These are phyloP conservation scores for Vanrija humicola DNA, from an alignment of 1,284 basidiomycete species.

Conservation along the genomic window DNA sequence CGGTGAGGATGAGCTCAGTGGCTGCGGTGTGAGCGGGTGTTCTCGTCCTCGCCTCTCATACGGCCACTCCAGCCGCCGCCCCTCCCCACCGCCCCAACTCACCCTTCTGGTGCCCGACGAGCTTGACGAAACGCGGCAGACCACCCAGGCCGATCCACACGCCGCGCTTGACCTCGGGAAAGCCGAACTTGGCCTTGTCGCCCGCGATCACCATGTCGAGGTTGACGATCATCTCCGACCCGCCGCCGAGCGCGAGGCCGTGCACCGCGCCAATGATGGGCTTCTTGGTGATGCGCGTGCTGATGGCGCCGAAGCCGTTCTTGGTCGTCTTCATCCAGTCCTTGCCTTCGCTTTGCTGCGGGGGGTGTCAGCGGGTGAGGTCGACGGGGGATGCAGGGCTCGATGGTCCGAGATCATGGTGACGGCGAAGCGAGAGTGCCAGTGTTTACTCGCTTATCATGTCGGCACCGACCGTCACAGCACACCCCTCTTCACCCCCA, in stretches of 20 bases:
- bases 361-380: background rate
- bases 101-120: slow-evolving; percentile 12
- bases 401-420: too few relatives aligned
- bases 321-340: background rate
- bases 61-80: too few relatives aligned
- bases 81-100: background rate
- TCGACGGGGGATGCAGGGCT: too few relatives aligned
- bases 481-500: too few relatives aligned
- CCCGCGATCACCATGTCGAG: slow-evolving; percentile 18
- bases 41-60: too few relatives aligned
- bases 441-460: too few relatives aligned
- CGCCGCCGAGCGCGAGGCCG: slow-evolving; percentile 16
- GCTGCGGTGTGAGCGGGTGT: background rate
- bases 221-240: slow-evolving; percentile 14
- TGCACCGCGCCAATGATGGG: slow-evolving; percentile 18
- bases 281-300: slow-evolving; percentile 16
- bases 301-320: slow-evolving; percentile 14
- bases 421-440: too few relatives aligned
- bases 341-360: background rate
- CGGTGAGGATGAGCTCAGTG: slow-evolving; percentile 13
- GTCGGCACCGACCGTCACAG: too few relatives aligned
- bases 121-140: slow-evolving; percentile 13
- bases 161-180: slow-evolving; percentile 20
- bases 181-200: slow-evolving; percentile 12
- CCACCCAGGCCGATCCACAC: slow-evolving; percentile 13